These are phyloP conservation scores for Suillus spraguei DNA, from an alignment of 768 basidiomycete species.

Conservation along the genomic window DNA sequence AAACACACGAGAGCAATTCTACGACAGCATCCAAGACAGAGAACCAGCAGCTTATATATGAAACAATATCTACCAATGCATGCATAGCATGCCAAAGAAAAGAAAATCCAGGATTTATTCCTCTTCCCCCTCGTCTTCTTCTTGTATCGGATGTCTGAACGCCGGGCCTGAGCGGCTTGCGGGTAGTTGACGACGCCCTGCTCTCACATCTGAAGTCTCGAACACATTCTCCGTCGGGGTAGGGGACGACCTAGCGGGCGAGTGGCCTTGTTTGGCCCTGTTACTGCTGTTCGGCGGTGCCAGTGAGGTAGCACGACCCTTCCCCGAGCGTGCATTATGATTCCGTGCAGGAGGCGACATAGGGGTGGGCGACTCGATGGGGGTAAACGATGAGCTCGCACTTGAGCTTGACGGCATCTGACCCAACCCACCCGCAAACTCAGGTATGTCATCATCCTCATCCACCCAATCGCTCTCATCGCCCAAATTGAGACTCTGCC, in stretches of 20 bases:
- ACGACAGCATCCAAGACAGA: conserved; percentile 19
- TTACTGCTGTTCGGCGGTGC: conserved; percentile 28
- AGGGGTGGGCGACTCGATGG: conserved; percentile 43
- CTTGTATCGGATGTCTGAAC: conserved; percentile 73
- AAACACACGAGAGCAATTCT: conserved; percentile 13
- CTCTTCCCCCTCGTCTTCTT: conserved; percentile 87
- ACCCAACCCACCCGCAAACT: conserved; percentile 79
- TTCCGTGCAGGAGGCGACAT: conserved; percentile 53
- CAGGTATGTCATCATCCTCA: conserved; percentile 74
- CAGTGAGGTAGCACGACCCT: conserved; percentile 29
- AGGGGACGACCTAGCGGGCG: conserved; percentile 62
- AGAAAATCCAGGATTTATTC: conserved; percentile 36
- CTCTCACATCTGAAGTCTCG: conserved; percentile 51
- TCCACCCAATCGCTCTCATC: conserved; percentile 91
- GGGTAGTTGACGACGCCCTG: conserved; percentile 71
- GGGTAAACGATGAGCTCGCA: conserved; percentile 25
- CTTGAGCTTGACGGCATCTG: conserved; percentile 44
- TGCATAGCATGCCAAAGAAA: conserved; percentile 5
- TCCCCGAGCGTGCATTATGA: conserved; percentile 41
- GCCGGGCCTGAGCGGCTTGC: conserved; percentile 68
- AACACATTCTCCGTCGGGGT: conserved; percentile 53
- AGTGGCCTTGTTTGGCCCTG: conserved; percentile 55
- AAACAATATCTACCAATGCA: conserved; percentile 3
- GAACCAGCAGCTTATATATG: conserved; percentile 14
- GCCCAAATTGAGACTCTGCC: conserved; percentile 58